Base-by-base conservation (phyloP, 352 stramenopile genomes). In the Globisporangium irregulare region DNA sequence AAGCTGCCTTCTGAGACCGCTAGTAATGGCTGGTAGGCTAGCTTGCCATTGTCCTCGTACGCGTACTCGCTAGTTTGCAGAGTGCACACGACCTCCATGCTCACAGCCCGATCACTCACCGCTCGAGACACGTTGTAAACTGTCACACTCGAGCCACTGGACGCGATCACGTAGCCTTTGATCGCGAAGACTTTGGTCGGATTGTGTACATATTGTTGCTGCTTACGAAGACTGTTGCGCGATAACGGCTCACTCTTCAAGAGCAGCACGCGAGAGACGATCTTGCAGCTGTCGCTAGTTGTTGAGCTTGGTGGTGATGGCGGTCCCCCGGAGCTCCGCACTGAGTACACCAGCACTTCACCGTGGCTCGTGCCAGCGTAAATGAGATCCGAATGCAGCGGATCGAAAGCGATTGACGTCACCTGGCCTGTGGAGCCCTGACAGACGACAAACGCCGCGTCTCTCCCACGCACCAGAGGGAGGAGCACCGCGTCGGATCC, bases 371-470 rank as follows among this genome's bases (percentile, higher is more conserved):
- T 90, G 0, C 81, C 81, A 15, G 61, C 66, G 50, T 85, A 91
- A 20, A 91, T 32, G n/a, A 90, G 57, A 1, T 87, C 78, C 0
- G 62, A 61, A 6, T 80, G 64, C 8, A 69, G 41, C 0, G 68
- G 43, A 46, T 90, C 83, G 41, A 90, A 89, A 2, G 70, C 68
- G 38, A 91, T 79, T 0, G 81, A 89, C 0, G 72, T 62, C 24
- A 81, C 69, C 18, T 46, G 10, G 0, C 76, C 78, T 5, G 70
- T 71, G 4, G 79, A 84, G 15, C 79, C 81, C n/a, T 67, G 34
- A 34, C 81, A 90, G 12, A 69, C 18, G 7, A 86, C 60, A n/a
- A 74, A 78, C 0, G 75, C 66, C 1, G 64, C 54, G 0, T 74
- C 69, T 56, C 77, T 68, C 22, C 69, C 67, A 1, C 73, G 73